These are phyloP conservation scores for Skeletonema grethae DNA, from an alignment of 108 stramenopile species.

Conservation along the genomic window DNA sequence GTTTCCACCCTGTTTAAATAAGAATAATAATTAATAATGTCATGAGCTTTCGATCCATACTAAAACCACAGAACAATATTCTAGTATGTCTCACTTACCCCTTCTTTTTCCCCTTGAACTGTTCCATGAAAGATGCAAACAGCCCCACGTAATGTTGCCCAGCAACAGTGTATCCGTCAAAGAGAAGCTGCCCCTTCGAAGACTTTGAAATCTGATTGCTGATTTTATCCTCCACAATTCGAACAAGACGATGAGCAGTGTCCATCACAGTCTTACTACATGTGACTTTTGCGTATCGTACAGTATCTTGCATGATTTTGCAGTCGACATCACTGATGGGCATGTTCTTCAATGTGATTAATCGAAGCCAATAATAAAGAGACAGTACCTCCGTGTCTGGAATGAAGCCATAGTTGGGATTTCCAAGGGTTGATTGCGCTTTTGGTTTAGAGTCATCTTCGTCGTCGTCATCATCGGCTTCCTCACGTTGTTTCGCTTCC, in stretches of 20 bases:
- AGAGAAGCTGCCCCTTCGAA: conserved; percentile 8
- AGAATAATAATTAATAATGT: neutral
- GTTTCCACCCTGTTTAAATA: conserved; percentile 5
- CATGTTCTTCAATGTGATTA: conserved; percentile 8
- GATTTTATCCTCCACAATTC: conserved; percentile 14
- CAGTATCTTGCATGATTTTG: neutral
- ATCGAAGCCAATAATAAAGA: conserved; percentile 1
- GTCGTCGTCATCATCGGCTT: no score
- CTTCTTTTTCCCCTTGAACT: no score
- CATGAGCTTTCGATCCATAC: no score
- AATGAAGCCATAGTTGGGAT: no score
- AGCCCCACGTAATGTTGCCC: conserved; percentile 17
- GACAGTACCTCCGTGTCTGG: no score
- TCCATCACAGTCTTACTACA: conserved; percentile 12
- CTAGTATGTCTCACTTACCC: no score
- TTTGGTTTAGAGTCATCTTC: no score
- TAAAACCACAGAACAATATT: no score
- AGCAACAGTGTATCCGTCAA: conserved; percentile 10
- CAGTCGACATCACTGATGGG: conserved; percentile 10
- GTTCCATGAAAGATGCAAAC: conserved; percentile 4
- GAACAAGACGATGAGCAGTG: conserved; percentile 14
- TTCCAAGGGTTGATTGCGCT: no score
- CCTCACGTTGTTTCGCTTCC: neutral
- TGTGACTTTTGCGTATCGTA: neutral
- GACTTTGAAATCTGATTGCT: neutral